A percentile compares a stretch with the other conserved stretches of the same genome.
Evolutionary conservation across 2,329 filamentous ascomycete species (phyloP).

Genomic region (Claviceps arundinis): DNA sequence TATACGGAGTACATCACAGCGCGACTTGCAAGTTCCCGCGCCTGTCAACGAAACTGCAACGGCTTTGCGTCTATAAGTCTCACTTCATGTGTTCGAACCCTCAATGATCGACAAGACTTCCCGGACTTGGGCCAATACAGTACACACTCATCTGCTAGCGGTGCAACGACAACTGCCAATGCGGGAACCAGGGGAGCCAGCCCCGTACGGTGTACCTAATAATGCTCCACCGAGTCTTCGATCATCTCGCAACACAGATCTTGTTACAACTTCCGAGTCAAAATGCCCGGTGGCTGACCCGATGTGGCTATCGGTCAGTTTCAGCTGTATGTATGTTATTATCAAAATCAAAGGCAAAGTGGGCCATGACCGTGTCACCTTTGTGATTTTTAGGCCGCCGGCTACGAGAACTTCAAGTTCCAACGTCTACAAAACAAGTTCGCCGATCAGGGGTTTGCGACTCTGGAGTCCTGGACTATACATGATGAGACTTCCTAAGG

Average conservation of each 20-base stretch:
- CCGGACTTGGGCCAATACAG: no score
- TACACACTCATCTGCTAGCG: not conserved
- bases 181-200: not conserved
- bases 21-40: no score
- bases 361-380: not conserved
- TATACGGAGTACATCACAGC: no score
- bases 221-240: not conserved
- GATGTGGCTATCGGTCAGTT: not conserved
- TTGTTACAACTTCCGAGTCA: not conserved
- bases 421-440: not conserved
- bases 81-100: no score
- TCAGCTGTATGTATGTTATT: not conserved
- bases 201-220: not conserved
- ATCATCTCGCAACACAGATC: not conserved
- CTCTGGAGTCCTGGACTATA: not conserved
- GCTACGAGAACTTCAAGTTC: not conserved
- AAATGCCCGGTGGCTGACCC: not conserved
- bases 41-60: no score
- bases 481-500: no score
- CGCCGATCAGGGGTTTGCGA: not conserved
- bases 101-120: no score
- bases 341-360: not conserved
- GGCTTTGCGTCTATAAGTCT: no score
- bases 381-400: not conserved
- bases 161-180: not conserved